phyloP scores from a whole-genome alignment of 2,329 filamentous ascomycete genomes.

The Zasmidium citrigriseum region DNA sequence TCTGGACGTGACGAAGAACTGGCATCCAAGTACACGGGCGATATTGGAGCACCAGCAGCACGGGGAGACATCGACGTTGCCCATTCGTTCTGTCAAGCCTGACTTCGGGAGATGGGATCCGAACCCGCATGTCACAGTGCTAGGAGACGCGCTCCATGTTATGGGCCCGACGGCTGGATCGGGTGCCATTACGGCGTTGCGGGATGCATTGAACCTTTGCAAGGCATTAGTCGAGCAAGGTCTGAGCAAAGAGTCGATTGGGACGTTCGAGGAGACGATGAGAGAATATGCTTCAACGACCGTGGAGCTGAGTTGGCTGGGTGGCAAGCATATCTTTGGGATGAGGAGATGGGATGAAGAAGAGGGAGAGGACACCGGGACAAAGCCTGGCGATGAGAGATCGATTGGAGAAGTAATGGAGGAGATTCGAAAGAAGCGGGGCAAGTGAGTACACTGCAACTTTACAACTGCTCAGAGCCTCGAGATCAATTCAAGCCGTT shows the following conservation, averaged over 20 bases:
- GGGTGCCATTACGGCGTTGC: constrained; percentile 48
- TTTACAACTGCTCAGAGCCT: not conserved
- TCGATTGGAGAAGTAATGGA: constrained; percentile 1
- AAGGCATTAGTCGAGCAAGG: not conserved
- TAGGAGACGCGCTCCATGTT: constrained; percentile 48
- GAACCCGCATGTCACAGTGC: constrained; percentile 35
- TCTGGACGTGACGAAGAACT: constrained; percentile 12
- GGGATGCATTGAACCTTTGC: constrained; percentile 33
- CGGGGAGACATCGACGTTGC: constrained; percentile 34
- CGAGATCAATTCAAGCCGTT: too few species aligned
- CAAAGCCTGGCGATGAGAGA: not conserved
- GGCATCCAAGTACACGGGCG: constrained; percentile 12
- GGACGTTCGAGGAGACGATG: not conserved
- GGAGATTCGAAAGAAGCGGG: constrained; percentile 1
- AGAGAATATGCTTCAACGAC: not conserved
- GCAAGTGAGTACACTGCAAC: not conserved
- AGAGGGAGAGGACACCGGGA: not conserved
- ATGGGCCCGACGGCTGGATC: constrained; percentile 48
- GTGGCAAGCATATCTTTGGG: constrained; percentile 1
- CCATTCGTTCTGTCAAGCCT: constrained; percentile 34
- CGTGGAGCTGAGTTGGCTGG: constrained; percentile 2
- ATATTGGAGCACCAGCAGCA: constrained; percentile 22
- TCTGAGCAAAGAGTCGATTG: not conserved
- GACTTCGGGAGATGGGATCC: constrained; percentile 36
- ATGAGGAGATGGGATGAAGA: not conserved